phyloP scores from a whole-genome alignment of 2,329 filamentous ascomycete species.

The Fonsecaea pugnacius region DNA sequence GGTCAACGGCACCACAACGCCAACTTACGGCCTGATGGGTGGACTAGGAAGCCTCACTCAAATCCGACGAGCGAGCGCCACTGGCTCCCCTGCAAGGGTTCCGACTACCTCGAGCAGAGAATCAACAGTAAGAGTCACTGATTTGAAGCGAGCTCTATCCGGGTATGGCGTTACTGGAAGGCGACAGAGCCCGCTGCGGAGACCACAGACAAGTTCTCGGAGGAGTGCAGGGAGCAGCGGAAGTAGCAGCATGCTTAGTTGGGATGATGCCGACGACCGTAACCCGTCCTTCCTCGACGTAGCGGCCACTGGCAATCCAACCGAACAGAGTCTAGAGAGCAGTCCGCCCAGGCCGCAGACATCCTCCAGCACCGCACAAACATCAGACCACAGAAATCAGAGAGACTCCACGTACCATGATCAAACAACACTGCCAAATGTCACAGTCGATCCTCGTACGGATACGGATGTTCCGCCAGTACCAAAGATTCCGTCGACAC shows the following conservation, averaged over 20 bases:
- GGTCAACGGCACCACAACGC: constrained; percentile 30
- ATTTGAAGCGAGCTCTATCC: constrained; percentile 54
- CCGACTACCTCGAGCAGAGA: constrained; percentile 47
- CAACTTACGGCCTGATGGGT: constrained; percentile 31
- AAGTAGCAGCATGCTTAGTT: constrained; percentile 53
- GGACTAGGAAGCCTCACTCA: constrained; percentile 41
- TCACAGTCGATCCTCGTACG: constrained; percentile 18
- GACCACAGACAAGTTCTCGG: constrained; percentile 25
- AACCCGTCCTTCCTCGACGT: constrained; percentile 31
- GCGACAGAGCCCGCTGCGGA: constrained; percentile 50
- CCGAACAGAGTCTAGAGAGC: background rate
- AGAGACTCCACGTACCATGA: constrained; percentile 26
- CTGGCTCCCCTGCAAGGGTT: constrained; percentile 42
- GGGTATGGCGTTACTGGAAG: constrained; percentile 44
- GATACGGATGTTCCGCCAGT: constrained; percentile 51
- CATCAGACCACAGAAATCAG: background rate
- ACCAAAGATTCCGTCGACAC: constrained; percentile 49
- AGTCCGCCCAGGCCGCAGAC: constrained; percentile 16
- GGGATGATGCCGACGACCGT: constrained; percentile 36
- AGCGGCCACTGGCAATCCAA: constrained; percentile 13
- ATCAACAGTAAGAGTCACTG: constrained; percentile 54
- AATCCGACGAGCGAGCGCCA: constrained; percentile 45
- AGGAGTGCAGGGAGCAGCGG: constrained; percentile 44
- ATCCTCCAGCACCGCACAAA: constrained; percentile 3
- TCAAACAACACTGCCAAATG: constrained; percentile 19